A percentile compares a stretch with the other conserved stretches of the same genome.
phyloP scores from a whole-genome alignment of 2,329 filamentous ascomycete species.

The Plenodomus tracheiphilus region DNA sequence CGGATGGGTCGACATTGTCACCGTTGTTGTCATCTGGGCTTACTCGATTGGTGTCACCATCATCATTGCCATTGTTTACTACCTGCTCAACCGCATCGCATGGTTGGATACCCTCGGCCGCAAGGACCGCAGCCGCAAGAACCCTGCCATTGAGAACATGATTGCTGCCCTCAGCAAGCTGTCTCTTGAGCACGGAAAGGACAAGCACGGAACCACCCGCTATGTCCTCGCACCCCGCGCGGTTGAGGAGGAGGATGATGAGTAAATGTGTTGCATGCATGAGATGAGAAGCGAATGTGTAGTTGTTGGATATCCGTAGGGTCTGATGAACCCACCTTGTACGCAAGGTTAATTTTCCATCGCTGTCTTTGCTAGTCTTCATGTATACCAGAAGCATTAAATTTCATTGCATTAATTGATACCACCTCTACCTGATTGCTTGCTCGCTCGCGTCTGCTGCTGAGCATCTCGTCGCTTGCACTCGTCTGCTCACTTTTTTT shows the following conservation, averaged over 20 bases:
- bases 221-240: slow-evolving; percentile 52
- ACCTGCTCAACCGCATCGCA: slow-evolving; percentile 61
- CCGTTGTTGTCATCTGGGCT: slow-evolving; percentile 66
- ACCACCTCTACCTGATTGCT: not conserved
- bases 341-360: slow-evolving; percentile 32
- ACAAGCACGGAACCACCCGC: slow-evolving; percentile 51
- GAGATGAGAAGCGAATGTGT: slow-evolving; percentile 20
- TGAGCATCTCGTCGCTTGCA: not conserved
- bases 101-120: slow-evolving; percentile 66
- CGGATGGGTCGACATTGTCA: slow-evolving; percentile 64
- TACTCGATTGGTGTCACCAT: slow-evolving; percentile 69
- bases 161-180: slow-evolving; percentile 67
- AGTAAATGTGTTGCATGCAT: slow-evolving; percentile 32
- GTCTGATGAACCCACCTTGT: slow-evolving; percentile 29
- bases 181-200: slow-evolving; percentile 61
- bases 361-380: slow-evolving; percentile 32
- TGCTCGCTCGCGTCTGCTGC: no score
- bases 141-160: slow-evolving; percentile 69
- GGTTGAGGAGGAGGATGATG: slow-evolving; percentile 55
- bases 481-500: not conserved
- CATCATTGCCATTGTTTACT: slow-evolving; percentile 68
- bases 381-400: slow-evolving; percentile 37
- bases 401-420: slow-evolving; percentile 33
- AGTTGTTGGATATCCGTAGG: slow-evolving; percentile 32
- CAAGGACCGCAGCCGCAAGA: slow-evolving; percentile 63